Evolutionary conservation across 2,329 filamentous ascomycete genomes (phyloP).

Genomic region (Zymoseptoria ardabiliae): DNA sequence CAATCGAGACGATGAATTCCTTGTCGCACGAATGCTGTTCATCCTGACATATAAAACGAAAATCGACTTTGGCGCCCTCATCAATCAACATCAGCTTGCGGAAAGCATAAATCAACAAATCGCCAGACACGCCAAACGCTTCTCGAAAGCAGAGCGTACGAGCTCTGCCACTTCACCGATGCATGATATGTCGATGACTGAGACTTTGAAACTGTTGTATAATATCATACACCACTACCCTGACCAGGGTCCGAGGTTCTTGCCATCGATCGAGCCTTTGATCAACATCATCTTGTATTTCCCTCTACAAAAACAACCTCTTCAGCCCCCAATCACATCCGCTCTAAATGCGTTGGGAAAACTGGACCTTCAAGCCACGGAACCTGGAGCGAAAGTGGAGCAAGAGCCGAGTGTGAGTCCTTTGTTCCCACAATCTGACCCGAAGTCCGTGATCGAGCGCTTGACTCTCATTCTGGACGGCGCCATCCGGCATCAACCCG

Average conservation of each 20-base stretch:
- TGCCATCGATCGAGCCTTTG: constrained; percentile 60
- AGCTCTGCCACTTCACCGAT: constrained; percentile 42
- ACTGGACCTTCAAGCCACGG: constrained; percentile 52
- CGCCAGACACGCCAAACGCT: constrained; percentile 49
- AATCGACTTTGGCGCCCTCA: constrained; percentile 57
- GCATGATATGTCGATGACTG: constrained; percentile 71
- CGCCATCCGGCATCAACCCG: constrained; percentile 55
- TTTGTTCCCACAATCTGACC: constrained; percentile 59
- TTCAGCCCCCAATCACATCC: constrained; percentile 64
- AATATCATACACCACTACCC: constrained; percentile 74
- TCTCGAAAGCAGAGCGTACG: constrained; percentile 38
- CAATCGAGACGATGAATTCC: constrained; percentile 76
- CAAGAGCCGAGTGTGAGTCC: constrained; percentile 34
- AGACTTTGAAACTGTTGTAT: constrained; percentile 82
- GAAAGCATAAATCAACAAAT: constrained; percentile 62
- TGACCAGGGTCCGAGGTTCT: constrained; percentile 55
- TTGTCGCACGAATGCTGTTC: constrained; percentile 70
- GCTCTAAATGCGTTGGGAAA: constrained; percentile 71
- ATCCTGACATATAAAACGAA: constrained; percentile 69
- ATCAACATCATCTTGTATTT: constrained; percentile 60
- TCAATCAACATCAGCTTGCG: constrained; percentile 59
- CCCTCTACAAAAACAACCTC: constrained; percentile 54
- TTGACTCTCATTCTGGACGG: constrained; percentile 64
- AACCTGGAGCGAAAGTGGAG: constrained; percentile 17
- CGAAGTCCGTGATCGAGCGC: constrained; percentile 53